Base-by-base conservation (phyloP, 2,329 filamentous ascomycete genomes). In the Cordyceps pruinosa region DNA sequence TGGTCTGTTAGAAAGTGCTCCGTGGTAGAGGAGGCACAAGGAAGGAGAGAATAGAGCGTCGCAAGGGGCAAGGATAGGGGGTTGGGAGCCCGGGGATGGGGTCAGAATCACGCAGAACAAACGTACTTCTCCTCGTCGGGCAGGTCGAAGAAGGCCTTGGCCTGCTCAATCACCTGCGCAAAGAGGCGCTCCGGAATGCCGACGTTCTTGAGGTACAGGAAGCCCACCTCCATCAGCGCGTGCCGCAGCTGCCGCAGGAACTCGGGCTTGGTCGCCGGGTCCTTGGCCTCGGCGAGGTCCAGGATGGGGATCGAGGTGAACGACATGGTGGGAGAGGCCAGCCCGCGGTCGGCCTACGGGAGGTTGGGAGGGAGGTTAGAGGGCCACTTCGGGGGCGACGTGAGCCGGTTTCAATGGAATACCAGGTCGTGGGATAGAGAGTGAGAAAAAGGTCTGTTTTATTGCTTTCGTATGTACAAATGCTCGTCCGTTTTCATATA, bases 151-250 rank as follows among this genome's bases (percentile, higher is more conserved):
- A 96, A 94, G 0, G 73, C 76, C 55, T 82, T 83, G 45, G 88
- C 89, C 65, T 90, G 79, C 2, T 73, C 66, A 54, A 90, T 84
- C 26, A 93, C 88, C 60, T 79, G 72, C 25, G 81, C 66, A 63
- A 88, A 84, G 53, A 93, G 73, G 39, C 80, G 75, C 17, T 86
- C 79, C 5, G 86, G 77, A 51, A 93, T 84, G 23, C 87, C 88
- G 2, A 89, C 86, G 66, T 95, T 91, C 67, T 86, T 87, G 60
- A 96, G 81, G 66, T 96, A 96, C 23, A 95, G 71, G 66, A 96
- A 96, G 2, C 90, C 90, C n/a, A 95, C 88, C 68, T 93, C 87
- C 65, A 96, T 82, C 32, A 96, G 74, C 0, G 89, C 89, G 70
- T 88, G 77, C 17, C 88, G 86, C 32, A 96, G 78, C 55, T 89